These are phyloP conservation scores for Stemphylium beticola DNA, from an alignment of 2,329 filamentous ascomycete species.

Conservation along the genomic window DNA sequence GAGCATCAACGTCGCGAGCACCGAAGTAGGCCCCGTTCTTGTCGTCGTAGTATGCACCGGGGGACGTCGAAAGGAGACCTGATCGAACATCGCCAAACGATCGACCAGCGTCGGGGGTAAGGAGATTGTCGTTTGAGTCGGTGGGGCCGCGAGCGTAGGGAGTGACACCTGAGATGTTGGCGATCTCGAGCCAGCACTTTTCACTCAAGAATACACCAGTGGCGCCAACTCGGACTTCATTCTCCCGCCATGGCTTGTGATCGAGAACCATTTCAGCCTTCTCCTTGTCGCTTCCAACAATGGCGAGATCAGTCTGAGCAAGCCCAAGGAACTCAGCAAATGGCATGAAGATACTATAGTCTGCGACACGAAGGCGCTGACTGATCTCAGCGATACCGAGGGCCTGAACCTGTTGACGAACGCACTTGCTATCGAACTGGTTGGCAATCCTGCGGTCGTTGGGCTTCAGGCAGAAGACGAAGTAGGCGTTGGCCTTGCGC, in stretches of 20 bases:
- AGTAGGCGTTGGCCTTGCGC: conserved; percentile 88
- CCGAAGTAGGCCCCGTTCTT: conserved; percentile 85
- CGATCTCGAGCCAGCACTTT: conserved; percentile 90
- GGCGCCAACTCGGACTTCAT: conserved; percentile 87
- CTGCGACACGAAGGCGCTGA: conserved; percentile 86
- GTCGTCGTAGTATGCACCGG: conserved; percentile 73
- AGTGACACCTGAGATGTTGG: conserved; percentile 66
- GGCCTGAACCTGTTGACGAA: conserved; percentile 90
- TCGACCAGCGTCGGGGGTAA: conserved; percentile 60
- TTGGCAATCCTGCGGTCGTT: conserved; percentile 97
- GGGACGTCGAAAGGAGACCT: conserved; percentile 60
- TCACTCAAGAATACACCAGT: conserved; percentile 97
- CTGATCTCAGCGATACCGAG: conserved; percentile 98
- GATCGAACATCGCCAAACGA: conserved; percentile 66
- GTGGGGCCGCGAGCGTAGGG: conserved; percentile 55
- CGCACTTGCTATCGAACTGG: conserved; percentile 98
- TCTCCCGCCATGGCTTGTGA: conserved; percentile 87
- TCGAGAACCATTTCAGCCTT: conserved; percentile 91
- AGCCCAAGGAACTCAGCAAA: conserved; percentile 95
- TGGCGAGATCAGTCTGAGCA: conserved; percentile 79
- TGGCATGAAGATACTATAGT: conserved; percentile 94
- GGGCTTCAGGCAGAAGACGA: conserved; percentile 95
- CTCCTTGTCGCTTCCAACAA: conserved; percentile 91
- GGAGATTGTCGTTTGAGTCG: conserved; percentile 57
- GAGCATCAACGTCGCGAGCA: conserved; percentile 76